These are phyloP conservation scores for Phytophthora constricta DNA, from an alignment of 352 stramenopile genomes.

Conservation along the genomic window DNA sequence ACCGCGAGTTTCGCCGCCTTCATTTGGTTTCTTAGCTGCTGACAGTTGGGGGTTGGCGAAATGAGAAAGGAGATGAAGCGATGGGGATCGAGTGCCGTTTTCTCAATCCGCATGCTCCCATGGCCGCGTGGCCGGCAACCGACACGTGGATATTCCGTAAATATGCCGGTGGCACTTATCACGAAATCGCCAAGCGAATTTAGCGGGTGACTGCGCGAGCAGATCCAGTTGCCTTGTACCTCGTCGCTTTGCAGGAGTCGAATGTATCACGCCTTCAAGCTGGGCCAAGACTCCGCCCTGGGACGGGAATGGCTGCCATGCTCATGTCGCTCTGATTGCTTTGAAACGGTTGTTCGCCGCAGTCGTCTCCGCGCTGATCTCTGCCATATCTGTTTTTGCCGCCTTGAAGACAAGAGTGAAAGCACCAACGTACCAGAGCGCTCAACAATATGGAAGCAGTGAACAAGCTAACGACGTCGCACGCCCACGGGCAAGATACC, in stretches of 20 bases:
- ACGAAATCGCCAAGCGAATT: too few species aligned
- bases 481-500: slow-evolving; percentile 30
- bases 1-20: slow-evolving; percentile 14
- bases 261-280: slow-evolving; percentile 21
- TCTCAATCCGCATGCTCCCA: slow-evolving; percentile 29
- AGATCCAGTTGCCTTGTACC: too few species aligned
- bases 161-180: too few species aligned
- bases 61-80: slow-evolving; percentile 21
- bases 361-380: not conserved
- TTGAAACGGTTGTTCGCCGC: too few species aligned
- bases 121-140: not conserved
- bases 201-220: too few species aligned
- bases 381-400: slow-evolving; percentile 36
- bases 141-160: not conserved
- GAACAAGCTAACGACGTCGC: slow-evolving; percentile 32
- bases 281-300: slow-evolving; percentile 10
- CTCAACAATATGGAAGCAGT: slow-evolving; percentile 28
- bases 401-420: slow-evolving; percentile 14
- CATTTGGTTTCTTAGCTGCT: slow-evolving; percentile 11
- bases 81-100: slow-evolving; percentile 22
- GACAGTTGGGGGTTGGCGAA: slow-evolving; percentile 21
- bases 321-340: slow-evolving; percentile 21
- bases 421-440: not conserved
- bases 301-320: slow-evolving; percentile 6
- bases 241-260: too few species aligned